Conservation (phyloP, 805 yeast genomes). For the Teunomyces funiuensis region DNA sequence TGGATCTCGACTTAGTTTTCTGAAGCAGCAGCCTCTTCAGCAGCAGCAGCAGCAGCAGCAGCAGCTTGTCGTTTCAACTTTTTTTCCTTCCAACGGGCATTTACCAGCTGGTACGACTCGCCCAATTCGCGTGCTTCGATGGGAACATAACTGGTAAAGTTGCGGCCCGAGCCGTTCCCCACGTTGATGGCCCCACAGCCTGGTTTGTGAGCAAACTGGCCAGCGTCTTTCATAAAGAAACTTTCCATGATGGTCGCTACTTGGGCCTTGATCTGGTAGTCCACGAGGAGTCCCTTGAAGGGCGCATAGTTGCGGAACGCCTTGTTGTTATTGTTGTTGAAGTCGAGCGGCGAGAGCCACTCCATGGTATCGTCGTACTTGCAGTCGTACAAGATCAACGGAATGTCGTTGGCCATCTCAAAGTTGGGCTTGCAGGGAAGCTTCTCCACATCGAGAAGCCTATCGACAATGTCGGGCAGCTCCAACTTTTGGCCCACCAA, state of each 20-base stretch:
- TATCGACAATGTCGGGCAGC: constrained; percentile 51
- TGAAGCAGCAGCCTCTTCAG: neutral
- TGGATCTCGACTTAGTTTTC: constrained; percentile 46
- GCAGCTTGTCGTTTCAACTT: constrained; percentile 24
- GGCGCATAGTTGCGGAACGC: constrained; percentile 41
- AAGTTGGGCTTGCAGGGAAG: constrained; percentile 73
- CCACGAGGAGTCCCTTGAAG: constrained; percentile 53
- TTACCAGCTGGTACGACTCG: constrained; percentile 68
- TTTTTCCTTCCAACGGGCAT: constrained; percentile 55
- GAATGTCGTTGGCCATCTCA: constrained; percentile 88
- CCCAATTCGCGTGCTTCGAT: constrained; percentile 54
- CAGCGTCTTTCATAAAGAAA: constrained; percentile 21
- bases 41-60: neutral
- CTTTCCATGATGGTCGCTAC: constrained; percentile 52
- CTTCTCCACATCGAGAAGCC: constrained; percentile 56
- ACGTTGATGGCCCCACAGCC: constrained; percentile 46
- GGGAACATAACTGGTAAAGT: constrained; percentile 57
- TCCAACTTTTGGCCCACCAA: constrained; percentile 80
- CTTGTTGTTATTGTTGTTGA: constrained; percentile 27
- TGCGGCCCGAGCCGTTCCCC: constrained; percentile 79
- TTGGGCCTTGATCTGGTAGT: constrained; percentile 55
- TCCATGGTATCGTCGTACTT: constrained; percentile 60
- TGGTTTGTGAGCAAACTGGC: constrained; percentile 11
- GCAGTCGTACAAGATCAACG: constrained; percentile 85
- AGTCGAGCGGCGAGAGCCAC: constrained; percentile 51